Base-by-base conservation (phyloP, 805 yeast species). In the Yarrowia bubula region DNA sequence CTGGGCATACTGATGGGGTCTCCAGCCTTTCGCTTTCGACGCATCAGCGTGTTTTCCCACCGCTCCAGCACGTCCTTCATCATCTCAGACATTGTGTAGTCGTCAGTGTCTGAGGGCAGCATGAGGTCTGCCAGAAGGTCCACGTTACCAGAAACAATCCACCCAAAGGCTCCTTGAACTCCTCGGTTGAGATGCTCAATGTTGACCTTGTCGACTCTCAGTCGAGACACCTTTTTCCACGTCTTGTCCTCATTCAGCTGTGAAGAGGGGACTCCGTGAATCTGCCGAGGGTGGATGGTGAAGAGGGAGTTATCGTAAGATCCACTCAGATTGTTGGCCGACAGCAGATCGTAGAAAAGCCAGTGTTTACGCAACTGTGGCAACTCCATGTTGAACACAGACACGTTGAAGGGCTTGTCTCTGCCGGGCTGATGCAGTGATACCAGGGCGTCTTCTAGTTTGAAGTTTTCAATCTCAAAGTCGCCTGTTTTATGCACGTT, bases 131-230 rank as follows among this genome's bases (percentile, higher is more conserved):
- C 98, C 68, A 90, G 78, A 86, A 95, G 87, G 75, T 95, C 98
- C 22, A 93, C 98, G 61, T 86, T 86, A 13, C 99, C 99, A 67
- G 84, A 82, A 6, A 90, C 86, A 65, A 95, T 93, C 99, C 99
- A 95, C 7, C 98, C 98, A 75, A 95, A 91, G 11, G 98, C 97
- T 0, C 99, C 99, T 6, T 70, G 70, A 66, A 90, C 82, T 0
- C 98, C 98, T 1, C 90, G 84, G 73, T 95, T 95, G 66, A 95
- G 77, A 75, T 95, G 98, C 70, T 93, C 96, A 42, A 95, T 83
- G 72, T 86, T 87, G 65, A 95, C 82, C 33, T 91, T 86, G 73
- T 95, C 98, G 41, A 92, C 87, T 58, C 98, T 78, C 67, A 91
- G 80, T 48, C 97, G 80, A 1, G 93, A 90, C 11, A 89, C 84